These are phyloP conservation scores for Aspergillus pseudoviridinutans DNA, from an alignment of 2,329 filamentous ascomycete genomes.

Conservation along the genomic window DNA sequence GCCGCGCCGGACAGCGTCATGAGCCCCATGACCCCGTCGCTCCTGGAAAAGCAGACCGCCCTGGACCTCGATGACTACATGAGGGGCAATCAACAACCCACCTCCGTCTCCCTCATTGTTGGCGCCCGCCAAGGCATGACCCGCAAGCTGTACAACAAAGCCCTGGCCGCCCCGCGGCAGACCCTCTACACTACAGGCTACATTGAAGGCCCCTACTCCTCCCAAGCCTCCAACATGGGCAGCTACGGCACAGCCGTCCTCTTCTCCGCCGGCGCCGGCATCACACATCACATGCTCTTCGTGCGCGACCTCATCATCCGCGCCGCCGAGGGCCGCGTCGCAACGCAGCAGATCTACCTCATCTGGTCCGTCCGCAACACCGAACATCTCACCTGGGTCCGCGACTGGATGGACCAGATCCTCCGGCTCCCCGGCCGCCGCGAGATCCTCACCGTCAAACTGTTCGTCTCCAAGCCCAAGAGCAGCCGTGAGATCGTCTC, in stretches of 20 bases:
- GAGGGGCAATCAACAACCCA: slow-evolving; percentile 23
- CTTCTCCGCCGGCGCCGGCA: slow-evolving; percentile 63
- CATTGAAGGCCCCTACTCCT: slow-evolving; percentile 62
- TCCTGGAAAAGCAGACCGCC: slow-evolving; percentile 32
- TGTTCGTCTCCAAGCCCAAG: slow-evolving; percentile 61
- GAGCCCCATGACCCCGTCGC: slow-evolving; percentile 18
- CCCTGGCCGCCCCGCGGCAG: slow-evolving; percentile 46
- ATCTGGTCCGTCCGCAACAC: slow-evolving; percentile 61
- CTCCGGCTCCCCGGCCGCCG: slow-evolving; percentile 56
- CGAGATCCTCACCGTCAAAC: slow-evolving; percentile 56
- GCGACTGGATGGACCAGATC: slow-evolving; percentile 63
- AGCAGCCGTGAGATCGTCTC: slow-evolving; percentile 51
- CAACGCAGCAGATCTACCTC: slow-evolving; percentile 57
- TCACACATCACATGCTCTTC: slow-evolving; percentile 62
- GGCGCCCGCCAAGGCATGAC: slow-evolving; percentile 62
- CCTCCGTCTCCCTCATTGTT: slow-evolving; percentile 54
- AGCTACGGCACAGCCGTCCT: slow-evolving; percentile 64
- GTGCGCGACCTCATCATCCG: slow-evolving; percentile 56
- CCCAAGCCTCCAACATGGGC: slow-evolving; percentile 52
- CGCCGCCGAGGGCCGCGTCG: slow-evolving; percentile 50
- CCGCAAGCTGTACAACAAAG: slow-evolving; percentile 55
- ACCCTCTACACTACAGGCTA: slow-evolving; percentile 52
- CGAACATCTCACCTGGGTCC: slow-evolving; percentile 61
- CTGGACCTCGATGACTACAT: slow-evolving; percentile 21
- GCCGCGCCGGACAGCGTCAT: slow-evolving; percentile 17